Evolutionary conservation across 2,329 filamentous ascomycete species (phyloP).

Genomic region (Malbranchea zuffiana): DNA sequence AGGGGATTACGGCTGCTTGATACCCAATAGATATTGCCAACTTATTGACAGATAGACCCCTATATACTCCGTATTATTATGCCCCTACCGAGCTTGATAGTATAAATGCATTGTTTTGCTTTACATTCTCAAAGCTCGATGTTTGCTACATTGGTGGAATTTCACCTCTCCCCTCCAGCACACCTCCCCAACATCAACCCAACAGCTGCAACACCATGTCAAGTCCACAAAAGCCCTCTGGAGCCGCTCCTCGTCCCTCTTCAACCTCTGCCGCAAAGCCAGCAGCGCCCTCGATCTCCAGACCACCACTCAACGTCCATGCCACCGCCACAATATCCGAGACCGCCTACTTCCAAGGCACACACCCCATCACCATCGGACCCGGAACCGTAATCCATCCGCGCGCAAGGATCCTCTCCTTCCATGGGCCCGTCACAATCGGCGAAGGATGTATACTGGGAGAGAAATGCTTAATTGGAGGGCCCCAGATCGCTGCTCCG

Average conservation of each 20-base stretch:
- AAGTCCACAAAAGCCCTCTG: conserved; percentile 19
- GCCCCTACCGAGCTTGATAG: neutral
- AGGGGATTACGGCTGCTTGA: too few relatives aligned
- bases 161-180: too few relatives aligned
- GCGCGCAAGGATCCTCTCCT: conserved; percentile 66
- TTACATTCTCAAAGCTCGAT: too few relatives aligned
- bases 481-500: conserved; percentile 28
- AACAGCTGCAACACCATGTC: too few relatives aligned
- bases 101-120: neutral
- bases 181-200: too few relatives aligned
- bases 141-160: too few relatives aligned
- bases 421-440: conserved; percentile 65
- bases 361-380: conserved; percentile 66
- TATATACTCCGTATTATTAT: too few relatives aligned
- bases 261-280: conserved; percentile 14
- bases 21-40: too few relatives aligned
- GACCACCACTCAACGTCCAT: conserved; percentile 28
- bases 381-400: conserved; percentile 77
- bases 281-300: conserved; percentile 18
- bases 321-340: conserved; percentile 32
- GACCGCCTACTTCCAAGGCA: conserved; percentile 44
- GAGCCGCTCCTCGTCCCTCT: conserved; percentile 21
- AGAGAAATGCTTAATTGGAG: conserved; percentile 45
- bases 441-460: conserved; percentile 73
- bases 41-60: too few relatives aligned